phyloP scores from a whole-genome alignment of 495 filamentous ascomycete species.

The Hypomontagnella monticulosa region DNA sequence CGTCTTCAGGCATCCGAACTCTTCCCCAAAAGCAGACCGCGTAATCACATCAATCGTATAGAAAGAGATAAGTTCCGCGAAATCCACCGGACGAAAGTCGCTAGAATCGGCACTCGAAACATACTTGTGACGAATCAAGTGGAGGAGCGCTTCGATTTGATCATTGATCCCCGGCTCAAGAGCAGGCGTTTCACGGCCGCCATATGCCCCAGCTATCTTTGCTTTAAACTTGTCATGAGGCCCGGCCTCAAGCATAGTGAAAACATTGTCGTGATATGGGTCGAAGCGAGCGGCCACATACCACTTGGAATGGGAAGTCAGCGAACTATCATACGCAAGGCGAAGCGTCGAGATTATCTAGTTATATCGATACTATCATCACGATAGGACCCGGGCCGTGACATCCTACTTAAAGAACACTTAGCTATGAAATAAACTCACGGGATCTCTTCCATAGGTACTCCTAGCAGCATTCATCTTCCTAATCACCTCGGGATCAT shows the following conservation, averaged over 20 bases:
- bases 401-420: background rate
- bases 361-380: background rate
- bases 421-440: conserved; percentile 1
- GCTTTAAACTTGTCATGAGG: conserved; percentile 45
- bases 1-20: conserved; percentile 68
- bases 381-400: too few species aligned
- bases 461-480: conserved; percentile 52
- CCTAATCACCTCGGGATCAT: conserved; percentile 54
- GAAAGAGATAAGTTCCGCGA: conserved; percentile 56
- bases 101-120: conserved; percentile 62
- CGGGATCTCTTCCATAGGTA: conserved; percentile 50
- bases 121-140: conserved; percentile 56
- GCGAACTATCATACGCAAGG: background rate
- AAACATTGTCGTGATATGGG: conserved; percentile 52
- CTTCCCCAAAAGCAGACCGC: conserved; percentile 69
- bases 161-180: conserved; percentile 60
- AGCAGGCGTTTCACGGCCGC: conserved; percentile 35
- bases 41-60: conserved; percentile 73
- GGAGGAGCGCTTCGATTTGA: conserved; percentile 55
- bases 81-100: conserved; percentile 50
- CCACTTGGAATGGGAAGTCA: conserved; percentile 42
- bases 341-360: background rate
- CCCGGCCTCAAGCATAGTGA: conserved; percentile 45
- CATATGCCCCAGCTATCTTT: conserved; percentile 49
- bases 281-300: conserved; percentile 55